phyloP scores from a whole-genome alignment of 2,329 filamentous ascomycete species.

The Aspergillus brasiliensis region DNA sequence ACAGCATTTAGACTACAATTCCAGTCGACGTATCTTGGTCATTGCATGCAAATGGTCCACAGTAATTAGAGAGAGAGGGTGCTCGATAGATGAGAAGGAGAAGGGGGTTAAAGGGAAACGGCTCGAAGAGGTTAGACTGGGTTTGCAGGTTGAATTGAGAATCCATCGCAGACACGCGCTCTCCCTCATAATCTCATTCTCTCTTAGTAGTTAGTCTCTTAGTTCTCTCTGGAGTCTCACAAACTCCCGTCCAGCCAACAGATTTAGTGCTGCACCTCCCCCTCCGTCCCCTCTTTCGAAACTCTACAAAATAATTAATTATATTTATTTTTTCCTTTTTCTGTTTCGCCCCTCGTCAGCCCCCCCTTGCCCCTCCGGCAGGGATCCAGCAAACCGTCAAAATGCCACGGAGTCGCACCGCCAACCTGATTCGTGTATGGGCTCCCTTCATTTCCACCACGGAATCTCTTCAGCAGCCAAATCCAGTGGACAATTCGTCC shows the following conservation, averaged over 20 bases:
- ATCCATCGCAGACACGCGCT: background rate
- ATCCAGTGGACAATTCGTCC: background rate
- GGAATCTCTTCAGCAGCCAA: conserved; percentile 15
- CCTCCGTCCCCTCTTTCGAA: background rate
- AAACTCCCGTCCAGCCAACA: background rate
- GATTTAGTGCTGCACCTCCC: conserved; percentile 13
- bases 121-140: background rate
- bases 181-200: no score
- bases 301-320: background rate
- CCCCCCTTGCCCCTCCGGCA: conserved; percentile 27
- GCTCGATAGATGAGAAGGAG: background rate
- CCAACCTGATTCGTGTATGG: conserved; percentile 22
- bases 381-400: conserved; percentile 20
- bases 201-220: no score
- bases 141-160: background rate
- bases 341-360: conserved; percentile 22
- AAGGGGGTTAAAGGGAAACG: background rate
- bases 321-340: no score
- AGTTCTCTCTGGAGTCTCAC: background rate
- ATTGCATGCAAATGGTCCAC: conserved; percentile 5
- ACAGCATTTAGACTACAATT: background rate
- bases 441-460: conserved; percentile 27
- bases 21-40: conserved; percentile 4
- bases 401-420: conserved; percentile 22
- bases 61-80: conserved; percentile 2